Evolutionary conservation across 148 eudicot genomes (phyloP).

Genomic region (Silene conica): DNA sequence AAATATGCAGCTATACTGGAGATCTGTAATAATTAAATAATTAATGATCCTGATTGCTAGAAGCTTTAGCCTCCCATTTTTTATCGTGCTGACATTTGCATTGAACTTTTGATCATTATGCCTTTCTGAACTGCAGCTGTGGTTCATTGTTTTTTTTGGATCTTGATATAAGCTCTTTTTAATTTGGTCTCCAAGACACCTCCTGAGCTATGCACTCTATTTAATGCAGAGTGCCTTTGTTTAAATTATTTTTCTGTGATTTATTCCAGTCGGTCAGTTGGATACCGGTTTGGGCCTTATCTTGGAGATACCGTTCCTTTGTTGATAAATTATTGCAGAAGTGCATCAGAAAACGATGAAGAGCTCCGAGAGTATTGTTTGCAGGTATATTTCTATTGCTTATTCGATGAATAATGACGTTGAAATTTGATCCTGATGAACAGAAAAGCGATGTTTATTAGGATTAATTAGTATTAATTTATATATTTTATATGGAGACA

Average conservation of each 20-base stretch:
- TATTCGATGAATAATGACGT: neutral
- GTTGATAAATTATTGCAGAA: conserved; percentile 67
- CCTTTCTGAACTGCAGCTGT: neutral
- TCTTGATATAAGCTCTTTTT: neutral
- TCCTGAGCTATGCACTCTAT: conserved; percentile 1
- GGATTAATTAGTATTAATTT: neutral
- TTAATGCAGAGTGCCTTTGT: neutral
- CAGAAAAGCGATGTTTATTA: neutral
- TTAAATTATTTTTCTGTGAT: conserved; percentile 10
- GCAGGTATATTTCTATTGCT: conserved; percentile 50
- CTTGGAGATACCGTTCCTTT: conserved; percentile 91
- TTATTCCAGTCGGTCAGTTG: conserved; percentile 78
- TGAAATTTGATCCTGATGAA: conserved; percentile 6
- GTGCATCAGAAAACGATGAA: conserved; percentile 95
- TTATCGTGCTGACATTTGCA: neutral
- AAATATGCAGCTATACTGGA: too few species aligned
- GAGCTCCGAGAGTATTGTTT: conserved; percentile 98
- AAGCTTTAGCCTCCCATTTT: neutral
- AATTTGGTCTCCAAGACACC: neutral
- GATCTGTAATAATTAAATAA: neutral
- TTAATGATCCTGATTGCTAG: neutral
- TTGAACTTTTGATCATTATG: neutral
- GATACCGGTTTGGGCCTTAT: conserved; percentile 93
- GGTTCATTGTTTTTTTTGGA: neutral
- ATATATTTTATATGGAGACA: too few species aligned